These are phyloP conservation scores for Nyssa sinensis DNA, from an alignment of 148 eudicot genomes.

Conservation along the genomic window DNA sequence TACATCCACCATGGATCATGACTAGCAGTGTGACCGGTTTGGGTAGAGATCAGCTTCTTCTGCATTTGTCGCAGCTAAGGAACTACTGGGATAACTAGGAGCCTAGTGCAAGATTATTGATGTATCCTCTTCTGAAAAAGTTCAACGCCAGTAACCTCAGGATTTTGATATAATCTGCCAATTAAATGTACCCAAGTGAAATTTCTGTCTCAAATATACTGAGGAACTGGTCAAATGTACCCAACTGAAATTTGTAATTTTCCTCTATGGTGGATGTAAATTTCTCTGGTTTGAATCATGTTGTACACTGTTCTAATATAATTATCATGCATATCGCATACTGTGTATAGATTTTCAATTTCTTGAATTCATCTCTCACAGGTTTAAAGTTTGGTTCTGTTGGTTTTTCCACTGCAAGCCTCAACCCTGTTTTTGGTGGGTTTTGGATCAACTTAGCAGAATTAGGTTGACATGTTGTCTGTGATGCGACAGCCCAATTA, in stretches of 20 bases:
- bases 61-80: constrained; percentile 93
- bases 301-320: neutral
- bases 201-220: neutral
- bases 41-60: constrained; percentile 90
- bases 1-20: constrained; percentile 94
- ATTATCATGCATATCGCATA: neutral
- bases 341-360: neutral
- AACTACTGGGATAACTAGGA: constrained; percentile 79
- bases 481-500: too few relatives aligned
- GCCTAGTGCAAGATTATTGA: constrained; percentile 7
- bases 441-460: too few relatives aligned
- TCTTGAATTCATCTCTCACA: neutral
- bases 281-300: neutral
- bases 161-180: neutral
- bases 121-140: neutral
- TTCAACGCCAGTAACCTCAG: neutral
- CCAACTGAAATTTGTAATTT: neutral
- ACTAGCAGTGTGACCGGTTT: constrained; percentile 81
- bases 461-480: too few relatives aligned
- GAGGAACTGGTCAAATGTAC: neutral
- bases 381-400: neutral
- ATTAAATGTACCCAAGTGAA: neutral
- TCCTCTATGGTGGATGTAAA: neutral
- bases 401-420: neutral
- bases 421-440: neutral